These are phyloP conservation scores for Phytomonas francai DNA, from an alignment of 208 protist species.

Conservation along the genomic window DNA sequence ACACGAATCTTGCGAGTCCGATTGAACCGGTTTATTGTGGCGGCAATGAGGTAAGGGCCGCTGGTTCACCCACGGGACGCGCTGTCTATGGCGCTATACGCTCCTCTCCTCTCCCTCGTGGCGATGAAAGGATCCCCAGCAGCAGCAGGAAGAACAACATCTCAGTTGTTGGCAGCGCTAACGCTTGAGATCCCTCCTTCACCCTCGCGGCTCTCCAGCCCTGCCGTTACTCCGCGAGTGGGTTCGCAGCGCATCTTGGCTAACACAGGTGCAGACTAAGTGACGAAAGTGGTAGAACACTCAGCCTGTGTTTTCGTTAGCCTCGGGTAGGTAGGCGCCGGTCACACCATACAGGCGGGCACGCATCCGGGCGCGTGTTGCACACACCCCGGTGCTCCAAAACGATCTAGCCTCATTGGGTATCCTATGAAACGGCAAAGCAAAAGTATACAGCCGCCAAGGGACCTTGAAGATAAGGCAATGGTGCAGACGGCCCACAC, in stretches of 20 bases:
- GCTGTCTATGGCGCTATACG: conserved; percentile 7
- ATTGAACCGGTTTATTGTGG: conserved; percentile 16
- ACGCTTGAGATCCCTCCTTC: background rate
- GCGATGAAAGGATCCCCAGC: background rate
- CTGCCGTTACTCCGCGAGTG: background rate
- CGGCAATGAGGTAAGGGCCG: conserved; percentile 21
- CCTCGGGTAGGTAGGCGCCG: conserved; percentile 6
- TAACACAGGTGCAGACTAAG: conserved; percentile 25
- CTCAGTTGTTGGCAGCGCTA: background rate
- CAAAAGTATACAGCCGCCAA: conserved; percentile 26
- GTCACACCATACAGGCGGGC: conserved; percentile 1
- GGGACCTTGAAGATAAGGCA: conserved; percentile 19
- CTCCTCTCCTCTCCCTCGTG: background rate
- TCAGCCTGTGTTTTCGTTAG: conserved; percentile 23
- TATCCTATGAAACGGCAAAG: conserved; percentile 29
- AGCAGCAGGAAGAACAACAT: background rate
- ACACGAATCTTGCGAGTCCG: conserved; percentile 18
- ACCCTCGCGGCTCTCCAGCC: background rate
- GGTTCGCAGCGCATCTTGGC: conserved; percentile 4
- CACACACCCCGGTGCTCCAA: background rate
- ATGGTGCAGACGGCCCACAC: conserved; percentile 1
- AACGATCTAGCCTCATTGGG: conserved; percentile 24
- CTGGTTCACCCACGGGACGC: conserved; percentile 21
- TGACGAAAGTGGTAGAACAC: conserved; percentile 15
- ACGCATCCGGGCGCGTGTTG: conserved; percentile 2